phyloP scores from a whole-genome alignment of 164 flowering plant genomes.

The Vitis cinerea region DNA sequence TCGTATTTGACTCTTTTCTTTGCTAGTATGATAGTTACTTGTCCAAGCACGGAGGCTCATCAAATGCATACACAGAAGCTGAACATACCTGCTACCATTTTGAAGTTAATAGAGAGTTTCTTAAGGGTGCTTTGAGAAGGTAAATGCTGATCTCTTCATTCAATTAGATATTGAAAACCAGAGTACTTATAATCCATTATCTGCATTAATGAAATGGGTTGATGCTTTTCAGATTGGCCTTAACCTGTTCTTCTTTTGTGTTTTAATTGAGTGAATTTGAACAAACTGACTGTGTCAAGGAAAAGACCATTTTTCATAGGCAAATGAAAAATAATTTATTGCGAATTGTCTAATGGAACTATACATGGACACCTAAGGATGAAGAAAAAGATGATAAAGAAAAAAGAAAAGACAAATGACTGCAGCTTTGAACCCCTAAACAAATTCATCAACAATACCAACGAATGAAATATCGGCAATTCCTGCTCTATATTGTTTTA shows the following conservation, averaged over 20 bases:
- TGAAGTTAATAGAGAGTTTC: constrained; percentile 89
- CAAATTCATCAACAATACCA: too few relatives aligned
- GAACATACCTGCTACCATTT: constrained; percentile 96
- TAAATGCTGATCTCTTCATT: constrained; percentile 20
- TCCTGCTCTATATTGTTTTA: too few relatives aligned
- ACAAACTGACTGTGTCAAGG: not conserved
- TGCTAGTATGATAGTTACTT: constrained; percentile 94
- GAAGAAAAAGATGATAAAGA: too few relatives aligned
- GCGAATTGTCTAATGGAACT: too few relatives aligned
- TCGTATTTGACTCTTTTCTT: constrained; percentile 31
- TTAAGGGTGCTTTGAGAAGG: constrained; percentile 87
- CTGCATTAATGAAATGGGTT: not conserved
- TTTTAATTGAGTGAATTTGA: not conserved
- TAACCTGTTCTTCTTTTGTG: not conserved
- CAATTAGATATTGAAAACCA: not conserved
- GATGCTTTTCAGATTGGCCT: not conserved
- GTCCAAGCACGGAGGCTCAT: constrained; percentile 97
- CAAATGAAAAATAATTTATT: too few relatives aligned
- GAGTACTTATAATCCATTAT: not conserved
- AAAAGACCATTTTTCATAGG: too few relatives aligned
- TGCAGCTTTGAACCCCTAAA: too few relatives aligned
- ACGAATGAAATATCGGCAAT: too few relatives aligned
- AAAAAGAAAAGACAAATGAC: too few relatives aligned
- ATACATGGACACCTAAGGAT: too few relatives aligned
- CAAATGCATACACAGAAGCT: constrained; percentile 94